Evolutionary conservation across 2,329 filamentous ascomycete species (phyloP).

Genomic region (Sordariomycetes sp.): DNA sequence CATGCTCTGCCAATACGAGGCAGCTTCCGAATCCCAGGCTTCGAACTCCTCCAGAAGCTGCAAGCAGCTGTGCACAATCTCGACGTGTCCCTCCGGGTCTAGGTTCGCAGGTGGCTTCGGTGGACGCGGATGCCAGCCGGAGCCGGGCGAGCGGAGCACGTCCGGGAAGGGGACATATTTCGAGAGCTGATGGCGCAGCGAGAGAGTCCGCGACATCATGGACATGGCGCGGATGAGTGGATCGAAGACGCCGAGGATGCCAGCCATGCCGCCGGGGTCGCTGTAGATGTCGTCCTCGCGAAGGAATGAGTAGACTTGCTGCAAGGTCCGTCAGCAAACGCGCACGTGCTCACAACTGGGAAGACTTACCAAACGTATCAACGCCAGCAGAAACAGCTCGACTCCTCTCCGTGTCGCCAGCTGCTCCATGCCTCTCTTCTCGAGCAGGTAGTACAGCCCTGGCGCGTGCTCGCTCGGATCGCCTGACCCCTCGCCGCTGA

Average conservation of each 20-base stretch:
- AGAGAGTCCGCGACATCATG: conserved; percentile 18
- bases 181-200: conserved; percentile 6
- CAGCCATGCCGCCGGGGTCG: conserved; percentile 18
- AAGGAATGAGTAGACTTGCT: conserved; percentile 23
- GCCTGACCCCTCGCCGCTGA: conserved; percentile 18
- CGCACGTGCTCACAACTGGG: not conserved
- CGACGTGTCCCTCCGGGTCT: conserved; percentile 2
- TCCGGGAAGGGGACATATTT: conserved; percentile 1
- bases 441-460: conserved; percentile 21
- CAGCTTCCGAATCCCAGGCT: conserved; percentile 18
- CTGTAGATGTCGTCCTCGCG: conserved; percentile 18
- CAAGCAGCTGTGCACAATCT: conserved; percentile 12
- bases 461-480: conserved; percentile 19
- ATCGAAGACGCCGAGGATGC: conserved; percentile 16
- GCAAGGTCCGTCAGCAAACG: not conserved
- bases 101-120: not conserved
- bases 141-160: not conserved
- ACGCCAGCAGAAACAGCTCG: conserved; percentile 18
- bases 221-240: conserved; percentile 18
- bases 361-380: conserved; percentile 18
- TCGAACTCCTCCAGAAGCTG: conserved; percentile 18
- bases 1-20: conserved; percentile 17
- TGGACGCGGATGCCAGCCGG: conserved; percentile 4
- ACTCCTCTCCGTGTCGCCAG: conserved; percentile 17
- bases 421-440: conserved; percentile 19